These are phyloP conservation scores for Lachancea nothofagi DNA, from an alignment of 805 yeast genomes.

Conservation along the genomic window DNA sequence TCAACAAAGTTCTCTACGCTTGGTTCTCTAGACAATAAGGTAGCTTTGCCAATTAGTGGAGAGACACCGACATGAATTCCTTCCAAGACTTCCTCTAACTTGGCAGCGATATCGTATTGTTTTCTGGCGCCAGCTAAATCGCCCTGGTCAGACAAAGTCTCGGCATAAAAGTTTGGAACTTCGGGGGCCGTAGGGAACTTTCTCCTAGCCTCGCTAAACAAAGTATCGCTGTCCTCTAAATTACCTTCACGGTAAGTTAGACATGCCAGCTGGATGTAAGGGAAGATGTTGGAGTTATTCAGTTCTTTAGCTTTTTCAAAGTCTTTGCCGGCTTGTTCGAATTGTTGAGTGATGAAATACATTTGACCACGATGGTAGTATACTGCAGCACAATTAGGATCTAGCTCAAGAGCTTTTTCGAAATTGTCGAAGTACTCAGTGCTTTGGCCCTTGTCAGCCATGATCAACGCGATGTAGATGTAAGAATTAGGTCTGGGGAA, in stretches of 20 bases:
- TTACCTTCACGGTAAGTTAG: conserved; percentile 69
- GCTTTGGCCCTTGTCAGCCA: conserved; percentile 76
- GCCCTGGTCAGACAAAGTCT: conserved; percentile 77
- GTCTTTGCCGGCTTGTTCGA: conserved; percentile 63
- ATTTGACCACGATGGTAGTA: conserved; percentile 95
- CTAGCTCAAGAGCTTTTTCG: conserved; percentile 59
- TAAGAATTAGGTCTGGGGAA: conserved; percentile 77
- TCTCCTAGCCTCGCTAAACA: conserved; percentile 63
- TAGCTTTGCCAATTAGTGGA: conserved; percentile 86
- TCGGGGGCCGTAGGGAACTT: conserved; percentile 84
- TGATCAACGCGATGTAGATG: conserved; percentile 73
- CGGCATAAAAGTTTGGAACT: conserved; percentile 93
- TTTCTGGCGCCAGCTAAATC: conserved; percentile 65
- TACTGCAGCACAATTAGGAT: conserved; percentile 71
- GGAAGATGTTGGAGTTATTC: conserved; percentile 71
- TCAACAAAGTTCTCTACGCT: conserved; percentile 41
- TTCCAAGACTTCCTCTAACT: conserved; percentile 67
- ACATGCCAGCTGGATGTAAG: conserved; percentile 91
- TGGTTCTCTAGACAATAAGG: conserved; percentile 54
- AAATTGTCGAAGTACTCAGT: conserved; percentile 64
- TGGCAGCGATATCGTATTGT: conserved; percentile 81
- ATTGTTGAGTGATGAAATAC: conserved; percentile 72
- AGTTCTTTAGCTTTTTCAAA: conserved; percentile 71
- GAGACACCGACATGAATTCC: conserved; percentile 77
- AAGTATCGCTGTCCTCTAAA: conserved; percentile 51